A percentile compares a stretch with the other conserved stretches of the same genome.
These are phyloP conservation scores for Erodium trifolium DNA, from an alignment of 441 rosid genomes.

Conservation along the genomic window DNA sequence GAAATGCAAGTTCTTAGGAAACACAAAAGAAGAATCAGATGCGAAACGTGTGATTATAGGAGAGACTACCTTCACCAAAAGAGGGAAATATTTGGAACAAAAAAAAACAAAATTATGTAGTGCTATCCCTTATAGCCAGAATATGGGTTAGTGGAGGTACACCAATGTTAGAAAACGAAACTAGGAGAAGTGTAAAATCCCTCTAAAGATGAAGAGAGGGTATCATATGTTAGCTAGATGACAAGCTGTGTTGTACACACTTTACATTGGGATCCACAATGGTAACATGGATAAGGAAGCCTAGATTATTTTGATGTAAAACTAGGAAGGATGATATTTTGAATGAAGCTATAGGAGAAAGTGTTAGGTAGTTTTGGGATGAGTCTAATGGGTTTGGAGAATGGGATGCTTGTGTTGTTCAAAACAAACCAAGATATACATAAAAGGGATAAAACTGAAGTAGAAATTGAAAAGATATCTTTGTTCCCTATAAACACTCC, in stretches of 20 bases:
- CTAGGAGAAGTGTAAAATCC: not conserved
- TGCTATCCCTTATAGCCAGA: not conserved
- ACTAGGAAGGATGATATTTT: not conserved
- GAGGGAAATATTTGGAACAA: not conserved
- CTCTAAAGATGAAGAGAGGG: not conserved
- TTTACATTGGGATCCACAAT: not conserved
- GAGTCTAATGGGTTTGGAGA: not conserved
- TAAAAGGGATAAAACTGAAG: not conserved
- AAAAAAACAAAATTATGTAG: not conserved
- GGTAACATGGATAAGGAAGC: not conserved
- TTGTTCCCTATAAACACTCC: not conserved
- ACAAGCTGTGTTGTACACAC: not conserved
- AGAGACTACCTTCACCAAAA: not conserved
- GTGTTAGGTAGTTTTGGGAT: not conserved
- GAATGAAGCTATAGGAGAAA: not conserved
- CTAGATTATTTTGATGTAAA: not conserved
- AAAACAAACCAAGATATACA: not conserved
- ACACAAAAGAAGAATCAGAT: not conserved
- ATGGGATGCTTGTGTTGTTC: not conserved
- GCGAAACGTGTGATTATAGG: not conserved
- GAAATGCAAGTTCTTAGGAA: not conserved
- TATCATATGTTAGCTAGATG: not conserved
- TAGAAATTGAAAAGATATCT: not conserved
- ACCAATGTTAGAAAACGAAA: not conserved
- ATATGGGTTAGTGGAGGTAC: not conserved